Evolutionary conservation across 2,329 filamentous ascomycete genomes (phyloP).

Genomic region (Fusarium sp.): DNA sequence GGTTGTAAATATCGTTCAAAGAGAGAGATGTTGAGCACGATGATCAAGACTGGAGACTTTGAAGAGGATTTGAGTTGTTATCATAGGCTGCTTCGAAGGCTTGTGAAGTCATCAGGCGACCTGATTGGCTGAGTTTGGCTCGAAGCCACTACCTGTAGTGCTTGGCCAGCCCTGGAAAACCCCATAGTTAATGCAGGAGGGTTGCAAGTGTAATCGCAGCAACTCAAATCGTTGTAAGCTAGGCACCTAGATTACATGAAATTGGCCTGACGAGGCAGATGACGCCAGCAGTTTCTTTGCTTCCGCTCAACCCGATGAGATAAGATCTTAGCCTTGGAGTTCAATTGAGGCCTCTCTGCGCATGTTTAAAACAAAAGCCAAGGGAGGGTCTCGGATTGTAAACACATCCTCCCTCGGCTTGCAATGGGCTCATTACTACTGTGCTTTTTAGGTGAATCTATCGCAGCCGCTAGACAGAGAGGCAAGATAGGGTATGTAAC

Average conservation of each 20-base stretch:
- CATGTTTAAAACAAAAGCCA: neutral
- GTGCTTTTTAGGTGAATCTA: neutral
- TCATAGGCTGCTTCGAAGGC: constrained; percentile 41
- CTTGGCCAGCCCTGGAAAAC: constrained; percentile 3
- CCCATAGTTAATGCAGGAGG: constrained; percentile 8
- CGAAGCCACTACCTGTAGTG: constrained; percentile 13
- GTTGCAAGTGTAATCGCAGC: neutral
- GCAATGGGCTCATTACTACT: neutral
- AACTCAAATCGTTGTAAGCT: constrained; percentile 2
- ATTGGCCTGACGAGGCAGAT: constrained; percentile 16
- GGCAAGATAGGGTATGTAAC: neutral
- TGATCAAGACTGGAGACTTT: constrained; percentile 28
- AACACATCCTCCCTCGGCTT: constrained; percentile 4
- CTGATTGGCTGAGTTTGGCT: constrained; percentile 31
- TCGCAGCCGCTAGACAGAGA: neutral
- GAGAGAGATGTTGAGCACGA: constrained; percentile 35
- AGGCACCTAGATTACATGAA: constrained; percentile 4
- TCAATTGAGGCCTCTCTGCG: neutral
- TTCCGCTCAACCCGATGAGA: constrained; percentile 5
- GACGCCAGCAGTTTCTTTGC: constrained; percentile 18
- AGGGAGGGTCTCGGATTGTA: neutral
- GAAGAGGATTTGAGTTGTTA: constrained; percentile 26
- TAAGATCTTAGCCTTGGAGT: neutral
- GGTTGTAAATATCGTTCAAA: constrained; percentile 39
- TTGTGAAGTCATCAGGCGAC: constrained; percentile 37